Percentiles rank a stretch among this genome's conserved stretches.
phyloP scores from a whole-genome alignment of 1,284 basidiomycete species.

The Irpex sp. region DNA sequence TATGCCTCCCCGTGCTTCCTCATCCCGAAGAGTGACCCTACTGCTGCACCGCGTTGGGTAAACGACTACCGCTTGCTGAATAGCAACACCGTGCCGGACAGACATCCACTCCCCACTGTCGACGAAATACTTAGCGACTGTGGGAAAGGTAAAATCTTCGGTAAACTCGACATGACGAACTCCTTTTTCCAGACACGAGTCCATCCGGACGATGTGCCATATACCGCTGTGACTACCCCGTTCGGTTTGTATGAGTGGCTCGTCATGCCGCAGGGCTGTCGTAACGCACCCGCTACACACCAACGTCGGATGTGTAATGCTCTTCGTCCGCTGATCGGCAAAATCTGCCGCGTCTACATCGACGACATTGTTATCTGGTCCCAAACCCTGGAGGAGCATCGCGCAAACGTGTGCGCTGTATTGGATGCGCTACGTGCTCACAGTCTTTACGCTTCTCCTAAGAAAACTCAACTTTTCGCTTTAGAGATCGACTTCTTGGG shows the following conservation, averaged over 20 bases:
- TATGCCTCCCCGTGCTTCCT: conserved; percentile 32
- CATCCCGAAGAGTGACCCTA: conserved; percentile 32
- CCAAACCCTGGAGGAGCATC: conserved; percentile 9
- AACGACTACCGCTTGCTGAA: conserved; percentile 35
- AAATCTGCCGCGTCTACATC: conserved; percentile 3
- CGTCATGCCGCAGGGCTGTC: conserved; percentile 2
- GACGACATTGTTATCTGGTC: conserved; percentile 4
- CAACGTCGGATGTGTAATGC: conserved; percentile 1
- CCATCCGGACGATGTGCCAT: neutral
- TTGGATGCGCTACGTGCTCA: neutral
- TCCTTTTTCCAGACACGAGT: conserved; percentile 30
- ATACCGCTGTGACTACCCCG: neutral
- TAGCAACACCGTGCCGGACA: conserved; percentile 29
- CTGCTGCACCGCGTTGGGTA: conserved; percentile 31
- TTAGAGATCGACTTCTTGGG: conserved; percentile 20
- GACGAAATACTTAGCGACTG: conserved; percentile 12
- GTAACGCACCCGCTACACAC: conserved; percentile 1
- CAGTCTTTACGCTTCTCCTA: neutral
- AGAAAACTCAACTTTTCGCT: conserved; percentile 14
- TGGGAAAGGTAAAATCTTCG: conserved; percentile 28
- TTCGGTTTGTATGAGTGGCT: conserved; percentile 2
- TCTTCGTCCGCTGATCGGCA: neutral
- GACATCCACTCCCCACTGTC: conserved; percentile 31
- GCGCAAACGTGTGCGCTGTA: neutral
- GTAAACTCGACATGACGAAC: conserved; percentile 37